Conservation (phyloP, 2,329 filamentous ascomycete species). For the Davidsoniella virescens region DNA sequence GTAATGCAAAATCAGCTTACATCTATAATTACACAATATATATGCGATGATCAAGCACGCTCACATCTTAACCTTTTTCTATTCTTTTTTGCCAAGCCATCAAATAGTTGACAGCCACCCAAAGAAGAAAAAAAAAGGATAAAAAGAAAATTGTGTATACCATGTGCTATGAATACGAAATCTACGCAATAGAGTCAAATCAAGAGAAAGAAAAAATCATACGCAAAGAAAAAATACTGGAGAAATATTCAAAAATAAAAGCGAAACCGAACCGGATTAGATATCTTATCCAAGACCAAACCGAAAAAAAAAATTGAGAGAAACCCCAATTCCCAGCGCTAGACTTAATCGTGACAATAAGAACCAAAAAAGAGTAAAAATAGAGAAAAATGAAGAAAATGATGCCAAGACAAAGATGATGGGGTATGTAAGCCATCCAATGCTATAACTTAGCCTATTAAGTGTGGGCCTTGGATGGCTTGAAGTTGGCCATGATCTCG, state of each 20-base stretch:
- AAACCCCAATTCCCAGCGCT: neutral
- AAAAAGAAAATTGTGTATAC: too few relatives aligned
- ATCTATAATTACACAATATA: too few relatives aligned
- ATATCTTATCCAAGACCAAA: neutral
- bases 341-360: neutral
- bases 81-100: too few relatives aligned
- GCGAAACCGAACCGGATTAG: neutral
- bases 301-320: neutral
- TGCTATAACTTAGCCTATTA: neutral
- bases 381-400: neutral
- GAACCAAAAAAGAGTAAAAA: neutral
- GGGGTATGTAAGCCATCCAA: neutral
- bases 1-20: too few relatives aligned
- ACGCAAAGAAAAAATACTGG: too few relatives aligned
- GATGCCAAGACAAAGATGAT: neutral
- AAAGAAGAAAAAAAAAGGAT: too few relatives aligned
- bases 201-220: too few relatives aligned
- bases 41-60: too few relatives aligned
- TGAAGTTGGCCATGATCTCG: slow-evolving; percentile 52
- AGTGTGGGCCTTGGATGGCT: slow-evolving; percentile 27
- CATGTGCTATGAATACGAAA: too few relatives aligned
- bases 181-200: too few relatives aligned
- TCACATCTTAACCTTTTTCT: too few relatives aligned
- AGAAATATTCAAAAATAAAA: neutral
- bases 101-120: too few relatives aligned